Base-by-base conservation (phyloP, 495 filamentous ascomycete species). In the Lophiostoma macrostomum region DNA sequence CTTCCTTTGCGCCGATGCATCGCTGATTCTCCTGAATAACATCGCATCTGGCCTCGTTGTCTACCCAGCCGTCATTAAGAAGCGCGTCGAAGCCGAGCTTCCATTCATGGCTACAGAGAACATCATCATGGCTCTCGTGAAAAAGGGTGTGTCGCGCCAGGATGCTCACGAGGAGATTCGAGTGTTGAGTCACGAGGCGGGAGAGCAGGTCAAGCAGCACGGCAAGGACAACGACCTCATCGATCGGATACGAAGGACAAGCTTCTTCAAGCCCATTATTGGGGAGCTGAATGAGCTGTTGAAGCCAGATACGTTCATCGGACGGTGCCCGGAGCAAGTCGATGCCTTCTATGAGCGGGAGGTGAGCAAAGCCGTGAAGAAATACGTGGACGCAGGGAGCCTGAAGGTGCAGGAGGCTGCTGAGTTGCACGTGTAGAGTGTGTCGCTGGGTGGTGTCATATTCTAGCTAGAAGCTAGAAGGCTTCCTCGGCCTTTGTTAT, bases 121-220 rank as follows among this genome's bases (percentile, higher is more conserved):
- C 70, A 86, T 96, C 63, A 88, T 97, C 69, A 95, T 95, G 90
- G 82, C 81, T 64, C 78, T 93, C 41, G 82, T 87, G 31, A 76
- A 77, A 53, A 78, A 85, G 58, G 90, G 90, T 24, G 78, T 76
- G 12, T 88, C 82, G 32, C 77, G 94, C 42, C 93, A 98, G 67
- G 87, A 96, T 20, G 86, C 93, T 3, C 94, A 98, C 68, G 93
- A 97, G 73, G 75, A 89, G 65, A 90, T 97, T 72, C 81, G 66
- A 0, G 86, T 95, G 12, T 76, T 96, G 51, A 87, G 81, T n/a
- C 90, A 91, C 69, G 75, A 97, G 73, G 90, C 93, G 4, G 78
- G 77, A 54, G 76, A 76, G 31, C 81, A 84, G 14, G 89, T 98
- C 43, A 96, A 96, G 76, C 77, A 78, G 64, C 71, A 84, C 67